Evolutionary conservation across 2,329 filamentous ascomycete species (phyloP), one percentile per base, ranked within the genome.

Genomic region (Clarireedia hainanense): DNA sequence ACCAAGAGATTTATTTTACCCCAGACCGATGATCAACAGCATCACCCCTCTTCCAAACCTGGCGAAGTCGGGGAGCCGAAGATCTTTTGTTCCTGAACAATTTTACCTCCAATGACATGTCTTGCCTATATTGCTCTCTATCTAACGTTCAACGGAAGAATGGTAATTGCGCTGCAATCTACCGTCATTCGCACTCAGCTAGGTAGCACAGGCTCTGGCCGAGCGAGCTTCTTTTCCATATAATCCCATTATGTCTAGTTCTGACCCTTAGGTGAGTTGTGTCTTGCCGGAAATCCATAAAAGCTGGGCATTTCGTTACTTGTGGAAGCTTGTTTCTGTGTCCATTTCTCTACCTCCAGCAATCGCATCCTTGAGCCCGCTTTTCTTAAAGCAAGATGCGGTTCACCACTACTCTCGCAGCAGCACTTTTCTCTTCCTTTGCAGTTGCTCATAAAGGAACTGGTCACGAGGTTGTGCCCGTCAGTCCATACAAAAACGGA

Each of bases 31-130:
- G 49, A 51, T 37, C 20, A 37, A 9, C 26, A 24, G n/a, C 5
- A 37, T n/a, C n/a, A 50, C 47, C 50, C 58, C 57, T 57, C 47
- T 39, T 57, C 51, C 50, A 51, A 46, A 39, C 48, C 20, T 46
- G 30, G 52, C 37, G 49, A 51, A 50, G 49, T 49, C 27, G 47
- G 40, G 45, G 24, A 52, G 34, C 39, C 20, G 39, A 20, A 20
- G 39, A 42, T 17, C 20, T 17, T 42, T 42, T 20, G 46, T 59
- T 45, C 46, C 54, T 50, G 47, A 49, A 39, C 23, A 60, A 46
- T 60, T 58, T 61, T 61, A 23, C 60, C 60, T 61, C 60, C 60
- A 61, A 61, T 61, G 12, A 57, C 20, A 50, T 27, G n/a, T 30
- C 43, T 23, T 30, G 30, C 14, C 45, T 23, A 36, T 36, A 26